Evolutionary conservation across 2,329 filamentous ascomycete genomes (phyloP), one percentile per base, ranked within the genome.

Genomic region (Penicillium palitans): DNA sequence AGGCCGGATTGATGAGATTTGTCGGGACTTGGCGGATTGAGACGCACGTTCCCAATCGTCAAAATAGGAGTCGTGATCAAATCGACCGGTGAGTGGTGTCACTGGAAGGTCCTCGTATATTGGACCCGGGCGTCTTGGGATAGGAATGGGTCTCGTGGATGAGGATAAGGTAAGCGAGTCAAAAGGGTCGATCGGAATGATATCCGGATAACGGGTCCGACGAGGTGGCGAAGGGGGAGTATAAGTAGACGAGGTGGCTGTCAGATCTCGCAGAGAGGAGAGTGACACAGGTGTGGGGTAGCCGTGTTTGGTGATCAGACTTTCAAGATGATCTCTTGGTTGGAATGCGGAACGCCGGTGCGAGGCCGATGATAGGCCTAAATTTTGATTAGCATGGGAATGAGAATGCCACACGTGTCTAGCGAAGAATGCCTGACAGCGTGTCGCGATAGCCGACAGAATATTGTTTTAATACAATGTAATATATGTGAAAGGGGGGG

Each of bases 231-330:
- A 70, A 9, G 72, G 72, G 12, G 72, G 73, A 49, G 66, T 70
- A 71, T 72, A 73, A 61, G 71, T 68, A 41, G 74, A 75, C 2
- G 70, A 70, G 33, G 74, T 76, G 27, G 72, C 68, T 41, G 72
- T 74, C 52, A 76, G 62, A 61, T 73, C 73, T 45, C 73, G 68
- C 54, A 76, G 55, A 58, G 74, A 76, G 4, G 74, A 76, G 45
- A 75, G 63, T 24, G 72, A 75, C 37, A 75, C 70, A 40, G 71
- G 72, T 55, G 73, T 74, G 66, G 73, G 73, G 68, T 72, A 71
- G 50, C 72, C 72, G 72, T 74, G 72, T 63, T 70, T 73, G 59
- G 68, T 66, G 61, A 76, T 73, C 61, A 76, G 59, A 64, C 63
- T 71, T 59, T 74, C 72, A n/a, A 74, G 64, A 61, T 74, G 72